Evolutionary conservation across 306 rosid species (phyloP).

Genomic region (Trifolium repens): DNA sequence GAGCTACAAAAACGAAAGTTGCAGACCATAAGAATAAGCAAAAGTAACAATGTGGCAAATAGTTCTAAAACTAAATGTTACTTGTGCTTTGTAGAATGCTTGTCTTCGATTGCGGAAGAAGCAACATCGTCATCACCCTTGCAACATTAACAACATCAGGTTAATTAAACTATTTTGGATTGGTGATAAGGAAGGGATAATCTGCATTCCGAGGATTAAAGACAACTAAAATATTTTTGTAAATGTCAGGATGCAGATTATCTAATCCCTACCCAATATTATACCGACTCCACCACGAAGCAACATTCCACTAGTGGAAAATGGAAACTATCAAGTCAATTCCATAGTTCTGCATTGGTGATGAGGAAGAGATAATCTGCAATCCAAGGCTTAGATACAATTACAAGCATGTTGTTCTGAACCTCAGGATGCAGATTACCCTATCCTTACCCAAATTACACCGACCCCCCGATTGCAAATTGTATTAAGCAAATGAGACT

Average conservation of each 20-base stretch:
- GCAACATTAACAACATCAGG: neutral
- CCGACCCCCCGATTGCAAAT: neutral
- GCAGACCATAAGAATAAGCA: no score
- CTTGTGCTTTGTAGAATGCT: neutral
- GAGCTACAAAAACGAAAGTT: no score
- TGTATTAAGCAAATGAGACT: neutral
- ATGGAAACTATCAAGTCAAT: no score
- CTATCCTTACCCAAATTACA: neutral
- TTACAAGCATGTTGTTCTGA: conserved; percentile 37
- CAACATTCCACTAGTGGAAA: neutral
- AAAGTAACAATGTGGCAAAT: no score
- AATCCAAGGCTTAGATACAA: conserved; percentile 10
- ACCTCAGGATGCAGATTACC: conserved; percentile 49
- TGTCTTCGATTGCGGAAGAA: neutral
- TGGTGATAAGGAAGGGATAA: conserved; percentile 30
- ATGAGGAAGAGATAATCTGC: conserved; percentile 2
- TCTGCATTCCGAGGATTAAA: conserved; percentile 37
- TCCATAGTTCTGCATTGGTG: neutral
- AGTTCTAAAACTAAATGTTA: neutral
- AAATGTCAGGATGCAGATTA: conserved; percentile 52
- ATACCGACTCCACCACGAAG: neutral
- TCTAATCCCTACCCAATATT: conserved; percentile 2
- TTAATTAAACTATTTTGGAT: neutral
- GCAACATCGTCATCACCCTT: neutral
- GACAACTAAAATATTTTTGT: conserved; percentile 37